Conservation (phyloP, 805 yeast species). For the Candida dajiaensis region DNA sequence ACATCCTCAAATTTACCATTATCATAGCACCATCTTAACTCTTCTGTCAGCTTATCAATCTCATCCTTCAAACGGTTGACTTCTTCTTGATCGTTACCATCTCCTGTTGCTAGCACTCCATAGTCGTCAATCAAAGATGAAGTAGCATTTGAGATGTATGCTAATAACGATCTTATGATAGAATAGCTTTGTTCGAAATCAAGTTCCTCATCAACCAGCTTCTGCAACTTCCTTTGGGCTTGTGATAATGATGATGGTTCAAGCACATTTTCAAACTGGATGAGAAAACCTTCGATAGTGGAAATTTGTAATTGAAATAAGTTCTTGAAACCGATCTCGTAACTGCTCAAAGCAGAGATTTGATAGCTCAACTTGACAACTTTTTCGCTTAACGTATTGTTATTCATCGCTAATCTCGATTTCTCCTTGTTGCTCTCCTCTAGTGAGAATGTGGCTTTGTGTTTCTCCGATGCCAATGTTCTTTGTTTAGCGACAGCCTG, state of each 20-base stretch:
- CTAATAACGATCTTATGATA: constrained; percentile 38
- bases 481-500: constrained; percentile 39
- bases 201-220: constrained; percentile 27
- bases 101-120: constrained; percentile 25
- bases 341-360: constrained; percentile 22
- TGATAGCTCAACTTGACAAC: constrained; percentile 24
- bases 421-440: constrained; percentile 36
- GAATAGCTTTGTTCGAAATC: constrained; percentile 25
- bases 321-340: constrained; percentile 38
- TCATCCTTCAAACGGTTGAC: constrained; percentile 8
- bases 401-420: constrained; percentile 28
- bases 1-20: constrained; percentile 8
- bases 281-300: constrained; percentile 44
- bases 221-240: constrained; percentile 45
- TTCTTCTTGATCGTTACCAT: constrained; percentile 2
- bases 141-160: constrained; percentile 55
- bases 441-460: constrained; percentile 33
- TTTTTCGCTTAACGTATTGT: constrained; percentile 35
- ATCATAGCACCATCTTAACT: constrained; percentile 15
- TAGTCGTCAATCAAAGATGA: constrained; percentile 55
- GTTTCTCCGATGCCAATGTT: constrained; percentile 37
- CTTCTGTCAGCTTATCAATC: constrained; percentile 12
- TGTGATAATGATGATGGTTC: constrained; percentile 56
- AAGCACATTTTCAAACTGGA: constrained; percentile 45
- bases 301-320: constrained; percentile 36